These are phyloP conservation scores for Helianthus annuus DNA, from an alignment of 129 eudicot species.

Conservation along the genomic window HanXRQr2.0-SUNRISE NC_035446.2:127733971-127734470, in stretches of 20 bases:
- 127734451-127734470: too few relatives aligned
- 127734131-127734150: constrained; percentile 92
- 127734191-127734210: constrained; percentile 31
- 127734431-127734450: too few relatives aligned
- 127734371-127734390: too few relatives aligned
- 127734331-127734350: background rate
- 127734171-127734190: constrained; percentile 10
- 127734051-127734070: constrained; percentile 19
- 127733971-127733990: constrained; percentile 68
- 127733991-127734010: constrained; percentile 73
- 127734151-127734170: constrained; percentile 57
- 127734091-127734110: constrained; percentile 79
- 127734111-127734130: constrained; percentile 72
- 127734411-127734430: too few relatives aligned
- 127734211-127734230: background rate
- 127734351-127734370: too few relatives aligned
- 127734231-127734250: background rate
- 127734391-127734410: too few relatives aligned
- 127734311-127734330: background rate
- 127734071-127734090: constrained; percentile 21
- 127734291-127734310: background rate
- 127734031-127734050: constrained; percentile 81
- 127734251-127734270: background rate
- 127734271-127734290: background rate
- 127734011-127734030: constrained; percentile 69